Evolutionary conservation across 495 filamentous ascomycete species (phyloP).

Genomic region (Penicillium paradoxum): DNA sequence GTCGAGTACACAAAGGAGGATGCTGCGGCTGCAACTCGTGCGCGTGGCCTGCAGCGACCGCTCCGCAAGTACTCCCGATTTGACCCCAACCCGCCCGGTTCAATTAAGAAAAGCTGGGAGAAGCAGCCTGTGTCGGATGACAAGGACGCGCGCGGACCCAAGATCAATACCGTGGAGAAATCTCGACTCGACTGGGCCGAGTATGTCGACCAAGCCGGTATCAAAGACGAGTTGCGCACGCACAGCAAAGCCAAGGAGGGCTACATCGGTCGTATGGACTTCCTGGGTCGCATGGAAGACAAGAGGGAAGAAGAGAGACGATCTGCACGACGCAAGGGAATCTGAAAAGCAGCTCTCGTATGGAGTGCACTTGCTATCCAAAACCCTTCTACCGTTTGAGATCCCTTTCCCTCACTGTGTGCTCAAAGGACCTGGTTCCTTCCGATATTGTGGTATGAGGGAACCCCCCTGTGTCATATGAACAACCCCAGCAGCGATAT

Average conservation of each 20-base stretch:
- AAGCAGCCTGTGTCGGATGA: slow-evolving; percentile 29
- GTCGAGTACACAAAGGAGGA: slow-evolving; percentile 37
- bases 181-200: slow-evolving; percentile 90
- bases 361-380: slow-evolving; percentile 4
- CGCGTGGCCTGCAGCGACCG: slow-evolving; percentile 54
- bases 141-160: slow-evolving; percentile 57
- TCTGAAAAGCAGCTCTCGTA: slow-evolving; percentile 23
- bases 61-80: slow-evolving; percentile 72
- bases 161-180: slow-evolving; percentile 96
- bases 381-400: not conserved
- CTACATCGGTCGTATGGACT: slow-evolving; percentile 80
- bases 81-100: slow-evolving; percentile 60
- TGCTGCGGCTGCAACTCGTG: slow-evolving; percentile 10
- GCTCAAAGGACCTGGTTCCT: too few species aligned
- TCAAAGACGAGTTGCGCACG: slow-evolving; percentile 82
- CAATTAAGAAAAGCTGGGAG: slow-evolving; percentile 50
- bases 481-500: too few species aligned
- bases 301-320: slow-evolving; percentile 71
- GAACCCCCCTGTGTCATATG: too few species aligned
- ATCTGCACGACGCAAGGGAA: slow-evolving; percentile 54
- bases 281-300: slow-evolving; percentile 75
- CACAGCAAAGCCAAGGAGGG: slow-evolving; percentile 80
- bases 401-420: too few species aligned
- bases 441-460: too few species aligned
- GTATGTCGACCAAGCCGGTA: slow-evolving; percentile 86